phyloP scores from a whole-genome alignment of 2,329 filamentous ascomycete species.

The Celoporthe dispersa region DNA sequence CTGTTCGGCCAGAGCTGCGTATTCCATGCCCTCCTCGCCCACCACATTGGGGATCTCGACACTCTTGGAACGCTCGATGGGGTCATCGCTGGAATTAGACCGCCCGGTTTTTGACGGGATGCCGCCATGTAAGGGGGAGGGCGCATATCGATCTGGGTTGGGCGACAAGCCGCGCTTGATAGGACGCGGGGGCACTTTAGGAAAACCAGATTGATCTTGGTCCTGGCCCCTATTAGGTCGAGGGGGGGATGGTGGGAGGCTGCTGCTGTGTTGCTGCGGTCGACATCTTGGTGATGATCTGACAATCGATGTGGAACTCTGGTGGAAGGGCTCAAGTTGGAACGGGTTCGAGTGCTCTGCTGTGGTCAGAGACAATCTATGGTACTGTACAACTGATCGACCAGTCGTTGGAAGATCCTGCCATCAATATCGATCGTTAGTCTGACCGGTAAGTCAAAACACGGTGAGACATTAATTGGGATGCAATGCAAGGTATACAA shows the following conservation, averaged over 20 bases:
- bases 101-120: conserved; percentile 50
- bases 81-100: conserved; percentile 46
- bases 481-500: background rate
- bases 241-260: conserved; percentile 60
- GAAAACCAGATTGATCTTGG: conserved; percentile 51
- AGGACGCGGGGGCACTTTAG: conserved; percentile 81
- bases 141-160: conserved; percentile 77
- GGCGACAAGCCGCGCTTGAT: conserved; percentile 78
- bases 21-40: conserved; percentile 89
- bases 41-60: conserved; percentile 77
- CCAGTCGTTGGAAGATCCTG: conserved; percentile 7
- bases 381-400: conserved; percentile 1
- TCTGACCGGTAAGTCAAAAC: conserved; percentile 9
- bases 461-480: conserved; percentile 12
- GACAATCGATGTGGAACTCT: background rate
- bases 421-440: conserved; percentile 17
- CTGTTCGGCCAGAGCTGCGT: conserved; percentile 65
- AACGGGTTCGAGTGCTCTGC: background rate
- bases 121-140: conserved; percentile 81
- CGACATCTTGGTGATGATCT: conserved; percentile 47
- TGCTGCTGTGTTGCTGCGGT: conserved; percentile 51
- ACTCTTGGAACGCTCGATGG: conserved; percentile 69
- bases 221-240: conserved; percentile 57
- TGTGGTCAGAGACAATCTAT: background rate
- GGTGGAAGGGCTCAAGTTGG: background rate